Conservation (phyloP, 768 basidiomycete species). For the Lentinula boryana region DNA sequence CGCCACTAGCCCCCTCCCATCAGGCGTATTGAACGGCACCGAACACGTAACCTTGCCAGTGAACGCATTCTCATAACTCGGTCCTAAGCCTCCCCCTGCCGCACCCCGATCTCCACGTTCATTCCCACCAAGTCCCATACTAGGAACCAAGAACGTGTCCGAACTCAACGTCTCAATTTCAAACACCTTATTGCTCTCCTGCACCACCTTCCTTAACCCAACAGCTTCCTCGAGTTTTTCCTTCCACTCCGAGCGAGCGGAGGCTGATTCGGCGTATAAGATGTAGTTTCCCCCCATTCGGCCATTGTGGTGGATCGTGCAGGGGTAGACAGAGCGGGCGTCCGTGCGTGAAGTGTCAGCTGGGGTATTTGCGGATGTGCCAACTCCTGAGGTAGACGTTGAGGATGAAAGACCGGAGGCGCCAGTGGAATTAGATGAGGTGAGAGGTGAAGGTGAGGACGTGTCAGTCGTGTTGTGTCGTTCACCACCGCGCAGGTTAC, state of each 20-base stretch:
- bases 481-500: constrained; percentile 43
- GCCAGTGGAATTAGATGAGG: constrained; percentile 7
- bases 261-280: constrained; percentile 77
- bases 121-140: constrained; percentile 38
- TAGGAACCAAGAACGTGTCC: constrained; percentile 82
- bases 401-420: constrained; percentile 4
- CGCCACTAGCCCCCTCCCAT: constrained; percentile 82
- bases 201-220: constrained; percentile 75
- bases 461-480: constrained; percentile 15
- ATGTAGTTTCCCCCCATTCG: constrained; percentile 46
- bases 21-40: constrained; percentile 70
- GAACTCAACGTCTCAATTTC: constrained; percentile 86
- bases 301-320: constrained; percentile 69
- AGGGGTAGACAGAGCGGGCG: constrained; percentile 77
- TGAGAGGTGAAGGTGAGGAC: too few species aligned
- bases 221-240: constrained; percentile 85
- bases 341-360: too few species aligned
- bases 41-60: constrained; percentile 71
- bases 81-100: not conserved
- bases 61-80: constrained; percentile 25
- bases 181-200: constrained; percentile 93
- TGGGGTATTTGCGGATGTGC: too few species aligned
- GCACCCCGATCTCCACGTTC: constrained; percentile 14
- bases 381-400: too few species aligned
- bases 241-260: constrained; percentile 82